Conservation (phyloP, 768 basidiomycete species). For the Hericium coralloides region DNA sequence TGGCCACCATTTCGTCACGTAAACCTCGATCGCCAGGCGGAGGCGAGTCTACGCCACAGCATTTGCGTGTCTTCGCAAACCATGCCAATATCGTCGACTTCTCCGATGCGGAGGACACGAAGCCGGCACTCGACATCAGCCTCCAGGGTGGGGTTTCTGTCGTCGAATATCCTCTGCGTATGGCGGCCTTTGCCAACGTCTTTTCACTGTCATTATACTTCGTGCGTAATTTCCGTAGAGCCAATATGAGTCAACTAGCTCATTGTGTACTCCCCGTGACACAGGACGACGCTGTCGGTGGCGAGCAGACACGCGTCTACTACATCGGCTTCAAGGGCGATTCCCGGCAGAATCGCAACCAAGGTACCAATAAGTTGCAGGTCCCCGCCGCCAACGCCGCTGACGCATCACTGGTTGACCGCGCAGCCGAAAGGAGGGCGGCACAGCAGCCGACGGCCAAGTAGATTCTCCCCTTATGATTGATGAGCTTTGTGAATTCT, state of each 20-base stretch:
- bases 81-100: constrained; percentile 71
- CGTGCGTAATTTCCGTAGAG: constrained; percentile 36
- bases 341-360: constrained; percentile 40
- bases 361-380: constrained; percentile 54
- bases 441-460: constrained; percentile 59
- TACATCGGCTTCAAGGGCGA: constrained; percentile 84
- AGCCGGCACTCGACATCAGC: constrained; percentile 62
- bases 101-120: constrained; percentile 55
- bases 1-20: background rate
- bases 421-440: constrained; percentile 44
- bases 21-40: constrained; percentile 38
- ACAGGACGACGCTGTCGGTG: constrained; percentile 62
- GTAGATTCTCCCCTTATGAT: constrained; percentile 11
- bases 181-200: constrained; percentile 69
- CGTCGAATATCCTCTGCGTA: constrained; percentile 69
- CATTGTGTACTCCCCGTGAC: background rate
- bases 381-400: constrained; percentile 77
- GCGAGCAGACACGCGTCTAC: constrained; percentile 57
- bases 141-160: constrained; percentile 66
- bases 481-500: background rate
- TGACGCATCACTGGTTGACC: constrained; percentile 60
- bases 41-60: constrained; percentile 68
- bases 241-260: background rate
- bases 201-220: constrained; percentile 72
- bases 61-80: constrained; percentile 69